phyloP scores from a whole-genome alignment of 106 monocot genomes.

The Acanthochlamys bracteata region DNA sequence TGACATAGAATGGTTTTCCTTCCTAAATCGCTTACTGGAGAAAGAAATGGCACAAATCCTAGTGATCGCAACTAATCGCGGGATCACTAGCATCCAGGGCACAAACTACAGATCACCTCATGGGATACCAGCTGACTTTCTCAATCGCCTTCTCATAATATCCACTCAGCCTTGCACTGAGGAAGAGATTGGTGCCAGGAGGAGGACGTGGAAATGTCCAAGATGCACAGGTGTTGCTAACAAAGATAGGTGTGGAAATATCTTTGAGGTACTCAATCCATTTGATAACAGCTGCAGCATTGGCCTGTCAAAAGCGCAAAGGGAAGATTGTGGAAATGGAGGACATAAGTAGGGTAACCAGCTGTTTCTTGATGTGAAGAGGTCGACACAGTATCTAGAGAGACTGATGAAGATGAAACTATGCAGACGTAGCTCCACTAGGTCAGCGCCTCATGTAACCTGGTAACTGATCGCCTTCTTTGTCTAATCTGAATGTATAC shows the following conservation, averaged over 20 bases:
- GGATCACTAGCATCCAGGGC: conserved; percentile 83
- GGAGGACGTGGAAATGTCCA: conserved; percentile 92
- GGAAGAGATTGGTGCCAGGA: conserved; percentile 79
- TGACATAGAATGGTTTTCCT: conserved; percentile 97
- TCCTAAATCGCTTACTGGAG: conserved; percentile 87
- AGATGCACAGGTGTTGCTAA: conserved; percentile 64
- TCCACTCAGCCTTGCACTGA: conserved; percentile 71
- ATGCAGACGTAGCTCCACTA: conserved; percentile 38
- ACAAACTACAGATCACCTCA: conserved; percentile 85
- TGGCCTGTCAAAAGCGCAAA: conserved; percentile 74
- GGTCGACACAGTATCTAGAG: conserved; percentile 73
- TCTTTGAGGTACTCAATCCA: conserved; percentile 83
- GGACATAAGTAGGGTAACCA: conserved; percentile 78
- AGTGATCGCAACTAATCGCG: conserved; percentile 84
- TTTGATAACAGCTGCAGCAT: conserved; percentile 68
- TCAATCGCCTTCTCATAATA: conserved; percentile 82
- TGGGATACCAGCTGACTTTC: conserved; percentile 92
- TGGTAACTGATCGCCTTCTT: too few relatives aligned
- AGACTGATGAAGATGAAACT: conserved; percentile 34
- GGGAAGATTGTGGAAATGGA: conserved; percentile 90
- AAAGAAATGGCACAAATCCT: conserved; percentile 89
- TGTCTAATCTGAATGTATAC: too few relatives aligned
- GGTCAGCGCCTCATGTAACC: too few relatives aligned
- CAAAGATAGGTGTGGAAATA: conserved; percentile 83
- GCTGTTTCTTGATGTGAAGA: conserved; percentile 89